Evolutionary conservation across 2,329 filamentous ascomycete genomes (phyloP).

Genomic region (Thermothelomyces thermophilus): DNA sequence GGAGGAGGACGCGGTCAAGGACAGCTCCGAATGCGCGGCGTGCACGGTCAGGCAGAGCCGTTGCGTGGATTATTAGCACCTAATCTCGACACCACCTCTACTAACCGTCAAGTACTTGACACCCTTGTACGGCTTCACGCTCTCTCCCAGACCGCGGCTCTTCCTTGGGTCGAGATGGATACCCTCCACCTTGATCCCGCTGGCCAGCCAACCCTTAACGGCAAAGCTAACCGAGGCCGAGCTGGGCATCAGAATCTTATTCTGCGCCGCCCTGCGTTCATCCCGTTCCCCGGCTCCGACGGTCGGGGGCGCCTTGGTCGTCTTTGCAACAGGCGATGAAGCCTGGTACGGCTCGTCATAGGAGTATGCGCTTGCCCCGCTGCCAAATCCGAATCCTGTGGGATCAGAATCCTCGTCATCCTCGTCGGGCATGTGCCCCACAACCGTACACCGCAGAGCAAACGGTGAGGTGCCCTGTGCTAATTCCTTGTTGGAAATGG

Average conservation of each 20-base stretch:
- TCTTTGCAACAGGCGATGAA: not conserved
- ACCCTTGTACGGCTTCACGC: slow-evolving; percentile 92
- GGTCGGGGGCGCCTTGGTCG: slow-evolving; percentile 23
- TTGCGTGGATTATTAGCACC: slow-evolving; percentile 47
- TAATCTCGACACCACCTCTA: slow-evolving; percentile 56
- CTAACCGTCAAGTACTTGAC: slow-evolving; percentile 90
- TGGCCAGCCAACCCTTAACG: slow-evolving; percentile 62
- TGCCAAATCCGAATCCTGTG: slow-evolving; percentile 45
- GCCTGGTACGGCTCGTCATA: slow-evolving; percentile 53
- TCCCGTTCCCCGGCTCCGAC: slow-evolving; percentile 41
- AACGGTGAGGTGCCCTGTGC: slow-evolving; percentile 60
- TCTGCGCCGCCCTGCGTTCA: slow-evolving; percentile 54
- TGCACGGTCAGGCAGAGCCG: too few species aligned
- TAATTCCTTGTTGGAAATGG: slow-evolving; percentile 70
- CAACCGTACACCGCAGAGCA: slow-evolving; percentile 71
- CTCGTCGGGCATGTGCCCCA: slow-evolving; percentile 52
- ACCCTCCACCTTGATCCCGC: slow-evolving; percentile 61
- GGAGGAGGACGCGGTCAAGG: too few species aligned
- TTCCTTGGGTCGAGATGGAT: slow-evolving; percentile 67
- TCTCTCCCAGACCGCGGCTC: slow-evolving; percentile 77
- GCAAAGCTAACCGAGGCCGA: slow-evolving; percentile 68
- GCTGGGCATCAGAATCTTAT: slow-evolving; percentile 72
- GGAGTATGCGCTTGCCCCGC: slow-evolving; percentile 31
- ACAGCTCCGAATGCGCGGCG: too few species aligned
- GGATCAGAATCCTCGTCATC: slow-evolving; percentile 44